Evolutionary conservation across 139 green algal species (phyloP), one percentile per base, ranked within the genome.

Genomic region (Micractinium sp.): DNA sequence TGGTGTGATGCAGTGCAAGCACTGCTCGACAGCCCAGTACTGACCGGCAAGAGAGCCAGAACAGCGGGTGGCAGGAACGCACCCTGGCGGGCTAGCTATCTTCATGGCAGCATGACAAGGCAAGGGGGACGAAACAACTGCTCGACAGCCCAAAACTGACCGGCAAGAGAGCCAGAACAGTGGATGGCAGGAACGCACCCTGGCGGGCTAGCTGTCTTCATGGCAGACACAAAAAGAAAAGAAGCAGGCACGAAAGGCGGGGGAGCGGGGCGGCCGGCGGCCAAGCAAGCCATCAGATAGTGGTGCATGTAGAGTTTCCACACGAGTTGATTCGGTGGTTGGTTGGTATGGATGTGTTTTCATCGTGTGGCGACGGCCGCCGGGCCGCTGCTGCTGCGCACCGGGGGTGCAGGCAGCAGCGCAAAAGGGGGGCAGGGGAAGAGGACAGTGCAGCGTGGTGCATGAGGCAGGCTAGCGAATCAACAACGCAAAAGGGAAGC

Each of bases 271-370:
- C 38, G 35, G 38, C 60, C 38, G 73, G 38, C 53, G 85, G 85
- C 47, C 39, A 18, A 33, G 27, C n/a, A 61, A 67, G 88, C 91
- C 93, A 87, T 96, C 94, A 93, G 94, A 94, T 96, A 94, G 94
- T 96, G 93, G 94, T 96, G 94, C 94, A 96, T 96, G 94, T 95
- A 91, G 85, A 20, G 84, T 94, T 89, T 95, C 89, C 76, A 81
- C 93, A 91, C 85, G 41, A 41, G 25, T 36, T 25, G 92, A 25
- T 89, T 92, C 86, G 36, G 86, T 85, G 53, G 60, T 89, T 85
- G 47, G 22, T 89, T 85, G 75, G 38, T 87, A 92, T 91, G 86
- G 90, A 86, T 89, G 36, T 4, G 56, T 88, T 88, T 83, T 87
- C 90, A 67, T 92, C 90, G 83, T 69, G 16, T 91, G 89, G 82